Percentiles rank a stretch among this genome's conserved stretches.
These are phyloP conservation scores for Mucor sp. DNA, from an alignment of 371 early-diverging fungal genomes.

Conservation along the genomic window DNA sequence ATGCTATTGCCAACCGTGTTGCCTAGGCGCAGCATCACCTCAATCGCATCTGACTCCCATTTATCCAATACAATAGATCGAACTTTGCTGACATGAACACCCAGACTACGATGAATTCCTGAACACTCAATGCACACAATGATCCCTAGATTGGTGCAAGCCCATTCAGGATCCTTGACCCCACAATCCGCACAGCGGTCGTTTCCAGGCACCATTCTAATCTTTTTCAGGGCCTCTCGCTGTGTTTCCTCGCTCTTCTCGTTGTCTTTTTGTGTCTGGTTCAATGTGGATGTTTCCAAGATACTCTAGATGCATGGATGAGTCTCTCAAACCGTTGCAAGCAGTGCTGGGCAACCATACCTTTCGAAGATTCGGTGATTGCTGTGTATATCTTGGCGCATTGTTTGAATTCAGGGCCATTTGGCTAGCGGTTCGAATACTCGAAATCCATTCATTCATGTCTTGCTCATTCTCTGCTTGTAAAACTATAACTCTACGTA, in stretches of 20 bases:
- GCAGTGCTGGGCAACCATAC: background rate
- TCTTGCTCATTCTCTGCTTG: conserved; percentile 85
- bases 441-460: conserved; percentile 80
- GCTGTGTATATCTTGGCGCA: conserved; percentile 33
- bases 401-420: conserved; percentile 65
- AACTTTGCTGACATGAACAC: conserved; percentile 90
- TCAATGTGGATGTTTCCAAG: conserved; percentile 5
- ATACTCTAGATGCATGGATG: background rate
- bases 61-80: conserved; percentile 85
- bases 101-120: conserved; percentile 95
- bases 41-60: conserved; percentile 83
- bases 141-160: conserved; percentile 88
- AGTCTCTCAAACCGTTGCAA: background rate
- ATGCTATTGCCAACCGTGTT: conserved; percentile 77
- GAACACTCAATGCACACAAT: conserved; percentile 97
- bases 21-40: conserved; percentile 82
- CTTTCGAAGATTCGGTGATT: conserved; percentile 18
- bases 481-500: conserved; percentile 60
- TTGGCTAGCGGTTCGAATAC: conserved; percentile 71
- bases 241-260: conserved; percentile 22
- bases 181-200: conserved; percentile 83
- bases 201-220: conserved; percentile 64
- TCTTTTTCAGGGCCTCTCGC: conserved; percentile 25
- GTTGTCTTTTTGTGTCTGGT: background rate
- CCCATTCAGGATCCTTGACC: conserved; percentile 85